phyloP scores from a whole-genome alignment of 306 rosid genomes.

The Abrus pulchellus region DNA sequence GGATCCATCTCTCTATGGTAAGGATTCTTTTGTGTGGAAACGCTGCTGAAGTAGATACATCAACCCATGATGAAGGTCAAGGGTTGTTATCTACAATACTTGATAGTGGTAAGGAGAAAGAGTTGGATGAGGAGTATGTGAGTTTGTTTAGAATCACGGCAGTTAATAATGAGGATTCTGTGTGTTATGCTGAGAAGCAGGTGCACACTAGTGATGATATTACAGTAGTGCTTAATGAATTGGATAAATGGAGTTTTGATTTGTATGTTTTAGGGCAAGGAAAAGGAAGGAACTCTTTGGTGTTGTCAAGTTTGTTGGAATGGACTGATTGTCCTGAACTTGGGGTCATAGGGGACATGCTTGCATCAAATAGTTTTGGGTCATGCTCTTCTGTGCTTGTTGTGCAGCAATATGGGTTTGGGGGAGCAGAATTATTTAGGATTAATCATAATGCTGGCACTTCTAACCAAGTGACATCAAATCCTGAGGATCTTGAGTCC shows the following conservation, averaged over 20 bases:
- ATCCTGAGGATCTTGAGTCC: not conserved
- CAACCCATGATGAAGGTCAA: fast-evolving
- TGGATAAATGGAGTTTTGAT: slow-evolving; percentile 47
- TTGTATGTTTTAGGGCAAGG: slow-evolving; percentile 59
- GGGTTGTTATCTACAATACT: not conserved
- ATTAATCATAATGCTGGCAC: too few species aligned
- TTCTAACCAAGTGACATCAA: not conserved
- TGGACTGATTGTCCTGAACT: slow-evolving; percentile 61
- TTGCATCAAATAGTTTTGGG: slow-evolving; percentile 49
- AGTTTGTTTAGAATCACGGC: slow-evolving; percentile 47
- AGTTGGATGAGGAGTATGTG: slow-evolving; percentile 52
- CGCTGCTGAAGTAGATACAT: not conserved
- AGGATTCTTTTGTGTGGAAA: slow-evolving; percentile 44
- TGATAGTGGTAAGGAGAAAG: slow-evolving; percentile 36
- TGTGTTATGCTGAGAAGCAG: slow-evolving; percentile 40
- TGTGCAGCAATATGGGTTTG: slow-evolving; percentile 47
- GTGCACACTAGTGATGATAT: slow-evolving; percentile 51
- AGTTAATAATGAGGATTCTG: slow-evolving; percentile 11
- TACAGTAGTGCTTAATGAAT: slow-evolving; percentile 20
- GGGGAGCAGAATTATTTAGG: slow-evolving; percentile 19
- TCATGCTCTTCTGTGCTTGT: slow-evolving; percentile 38
- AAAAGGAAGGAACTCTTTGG: not conserved
- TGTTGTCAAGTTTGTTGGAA: slow-evolving; percentile 25
- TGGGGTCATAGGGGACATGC: slow-evolving; percentile 58
- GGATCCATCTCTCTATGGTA: slow-evolving; percentile 48